phyloP scores from a whole-genome alignment of 164 flowering plant species.

The Aristolochia fimbriata region DNA sequence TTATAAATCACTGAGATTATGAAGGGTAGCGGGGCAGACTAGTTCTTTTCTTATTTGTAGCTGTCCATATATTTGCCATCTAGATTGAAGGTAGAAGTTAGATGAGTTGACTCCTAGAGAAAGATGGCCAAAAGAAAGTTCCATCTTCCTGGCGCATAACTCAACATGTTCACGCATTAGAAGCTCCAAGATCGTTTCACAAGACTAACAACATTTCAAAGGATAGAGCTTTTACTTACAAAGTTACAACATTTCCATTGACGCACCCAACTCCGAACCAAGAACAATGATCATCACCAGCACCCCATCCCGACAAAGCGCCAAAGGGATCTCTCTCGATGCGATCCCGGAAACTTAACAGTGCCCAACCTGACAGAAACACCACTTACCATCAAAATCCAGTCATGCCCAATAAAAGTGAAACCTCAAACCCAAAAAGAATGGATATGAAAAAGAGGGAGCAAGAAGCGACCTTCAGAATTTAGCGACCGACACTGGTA shows the following conservation, averaged over 20 bases:
- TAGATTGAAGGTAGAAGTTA: too few species aligned
- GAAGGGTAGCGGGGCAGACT: too few species aligned
- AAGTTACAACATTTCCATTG: constrained; percentile 28
- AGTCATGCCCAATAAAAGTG: not conserved
- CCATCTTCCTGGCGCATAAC: too few species aligned
- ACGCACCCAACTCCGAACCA: constrained; percentile 56
- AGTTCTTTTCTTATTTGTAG: too few species aligned
- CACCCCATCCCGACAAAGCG: constrained; percentile 33
- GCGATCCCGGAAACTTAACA: constrained; percentile 35
- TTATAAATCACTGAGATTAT: too few species aligned
- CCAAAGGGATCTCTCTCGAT: constrained; percentile 39
- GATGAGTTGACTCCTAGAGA: too few species aligned
- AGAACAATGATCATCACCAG: constrained; percentile 31
- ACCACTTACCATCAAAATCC: not conserved
- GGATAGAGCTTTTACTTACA: constrained; percentile 27
- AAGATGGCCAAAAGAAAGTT: too few species aligned
- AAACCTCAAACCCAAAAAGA: not conserved
- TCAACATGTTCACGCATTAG: too few species aligned
- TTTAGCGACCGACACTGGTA: constrained; percentile 24
- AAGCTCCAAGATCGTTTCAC: too few species aligned
- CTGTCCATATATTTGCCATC: too few species aligned
- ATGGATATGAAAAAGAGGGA: not conserved
- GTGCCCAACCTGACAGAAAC: constrained; percentile 32
- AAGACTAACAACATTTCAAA: too few species aligned
- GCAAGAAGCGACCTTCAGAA: constrained; percentile 26